Evolutionary conservation across 176 grass and related monocot genomes (phyloP).

Genomic region (Saccharum officinarum): DNA sequence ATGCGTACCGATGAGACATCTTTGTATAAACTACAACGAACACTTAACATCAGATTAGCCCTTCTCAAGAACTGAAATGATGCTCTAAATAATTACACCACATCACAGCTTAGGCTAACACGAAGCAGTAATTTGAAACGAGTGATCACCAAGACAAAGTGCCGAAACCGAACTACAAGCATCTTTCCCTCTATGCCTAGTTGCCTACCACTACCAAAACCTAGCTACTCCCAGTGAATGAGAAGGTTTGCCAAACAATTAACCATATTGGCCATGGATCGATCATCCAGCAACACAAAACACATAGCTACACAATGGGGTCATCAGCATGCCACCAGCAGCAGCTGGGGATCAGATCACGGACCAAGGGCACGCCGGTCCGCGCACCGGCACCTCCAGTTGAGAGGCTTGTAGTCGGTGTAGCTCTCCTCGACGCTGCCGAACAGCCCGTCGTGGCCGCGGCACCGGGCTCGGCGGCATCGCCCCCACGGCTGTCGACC

Average conservation of each 20-base stretch:
- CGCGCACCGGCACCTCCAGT: conserved; percentile 83
- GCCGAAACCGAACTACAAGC: background rate
- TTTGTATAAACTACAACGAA: no score
- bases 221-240: background rate
- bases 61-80: background rate
- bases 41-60: background rate
- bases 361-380: conserved; percentile 45
- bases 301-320: background rate
- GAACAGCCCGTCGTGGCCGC: background rate
- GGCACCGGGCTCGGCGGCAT: background rate
- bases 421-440: conserved; percentile 40
- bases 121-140: background rate
- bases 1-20: background rate
- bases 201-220: background rate
- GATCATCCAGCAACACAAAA: background rate
- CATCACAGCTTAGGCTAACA: background rate
- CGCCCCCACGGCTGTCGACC: background rate
- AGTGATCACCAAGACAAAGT: background rate
- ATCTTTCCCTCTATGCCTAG: background rate
- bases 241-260: background rate
- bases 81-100: conserved; percentile 19
- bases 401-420: conserved; percentile 82
- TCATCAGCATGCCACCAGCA: background rate
- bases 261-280: background rate
- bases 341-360: conserved; percentile 2